phyloP scores from a whole-genome alignment of 768 basidiomycete genomes.

The Termitomyces sp. region DNA sequence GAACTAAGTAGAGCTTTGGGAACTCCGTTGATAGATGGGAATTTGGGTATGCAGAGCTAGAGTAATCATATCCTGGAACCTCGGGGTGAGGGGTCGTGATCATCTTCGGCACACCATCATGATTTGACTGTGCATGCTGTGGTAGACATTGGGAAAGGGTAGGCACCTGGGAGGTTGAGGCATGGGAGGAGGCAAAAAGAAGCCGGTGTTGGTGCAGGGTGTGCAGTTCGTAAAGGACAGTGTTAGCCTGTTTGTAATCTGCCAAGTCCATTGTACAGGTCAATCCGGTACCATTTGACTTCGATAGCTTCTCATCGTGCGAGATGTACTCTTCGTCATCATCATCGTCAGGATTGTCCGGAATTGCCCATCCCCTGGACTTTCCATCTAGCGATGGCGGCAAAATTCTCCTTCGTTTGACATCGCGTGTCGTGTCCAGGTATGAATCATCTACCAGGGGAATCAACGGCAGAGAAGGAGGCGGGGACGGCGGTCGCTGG shows the following conservation, averaged over 20 bases:
- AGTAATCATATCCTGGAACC: background rate
- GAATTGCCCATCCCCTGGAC: conserved; percentile 41
- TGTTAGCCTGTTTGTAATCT: conserved; percentile 63
- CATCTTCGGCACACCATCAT: background rate
- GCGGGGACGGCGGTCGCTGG: conserved; percentile 44
- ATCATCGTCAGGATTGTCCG: conserved; percentile 25
- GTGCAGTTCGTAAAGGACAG: conserved; percentile 67
- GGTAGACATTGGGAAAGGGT: background rate
- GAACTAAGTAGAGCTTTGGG: conserved; percentile 51
- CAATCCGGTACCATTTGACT: conserved; percentile 20
- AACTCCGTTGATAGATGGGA: conserved; percentile 21
- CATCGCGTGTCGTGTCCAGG: conserved; percentile 24
- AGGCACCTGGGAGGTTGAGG: background rate
- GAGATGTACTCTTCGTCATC: conserved; percentile 27
- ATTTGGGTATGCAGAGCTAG: background rate
- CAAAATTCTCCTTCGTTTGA: conserved; percentile 52
- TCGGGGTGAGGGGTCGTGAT: background rate
- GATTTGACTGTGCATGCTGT: background rate
- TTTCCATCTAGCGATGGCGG: conserved; percentile 54
- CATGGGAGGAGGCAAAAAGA: conserved; percentile 29
- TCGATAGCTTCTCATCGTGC: conserved; percentile 14
- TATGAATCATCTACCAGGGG: conserved; percentile 25
- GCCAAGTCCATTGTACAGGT: conserved; percentile 16
- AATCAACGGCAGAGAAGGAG: conserved; percentile 26
- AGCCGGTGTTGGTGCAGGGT: conserved; percentile 63